Evolutionary conservation across 768 basidiomycete genomes (phyloP).

Genomic region (Phanerochaete carnosa): DNA sequence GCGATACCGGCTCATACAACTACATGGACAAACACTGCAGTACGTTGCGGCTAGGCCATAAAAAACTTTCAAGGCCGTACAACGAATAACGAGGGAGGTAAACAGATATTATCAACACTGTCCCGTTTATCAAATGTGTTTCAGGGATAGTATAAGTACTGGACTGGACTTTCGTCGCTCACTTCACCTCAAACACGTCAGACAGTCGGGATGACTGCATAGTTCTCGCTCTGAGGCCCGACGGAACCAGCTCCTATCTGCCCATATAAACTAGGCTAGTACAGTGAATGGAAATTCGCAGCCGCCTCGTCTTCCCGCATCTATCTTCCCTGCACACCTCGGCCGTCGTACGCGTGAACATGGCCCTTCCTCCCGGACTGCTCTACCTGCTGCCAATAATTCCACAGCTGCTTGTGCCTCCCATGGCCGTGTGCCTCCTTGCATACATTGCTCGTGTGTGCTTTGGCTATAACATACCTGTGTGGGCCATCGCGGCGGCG

Average conservation of each 20-base stretch:
- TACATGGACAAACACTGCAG: too few relatives aligned
- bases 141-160: too few relatives aligned
- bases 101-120: too few relatives aligned
- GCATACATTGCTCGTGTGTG: neutral
- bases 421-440: neutral
- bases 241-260: neutral
- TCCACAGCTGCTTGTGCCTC: constrained; percentile 8
- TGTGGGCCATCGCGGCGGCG: constrained; percentile 11
- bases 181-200: neutral
- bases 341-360: constrained; percentile 19
- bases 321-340: neutral
- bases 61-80: too few relatives aligned
- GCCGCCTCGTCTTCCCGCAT: neutral
- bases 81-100: too few relatives aligned
- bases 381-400: constrained; percentile 9
- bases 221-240: neutral
- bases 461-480: neutral
- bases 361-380: constrained; percentile 13
- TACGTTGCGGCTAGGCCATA: too few relatives aligned
- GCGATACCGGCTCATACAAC: too few relatives aligned
- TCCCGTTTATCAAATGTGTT: too few relatives aligned
- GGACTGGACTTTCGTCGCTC: too few relatives aligned
- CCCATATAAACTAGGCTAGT: neutral
- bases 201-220: neutral
- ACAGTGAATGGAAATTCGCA: neutral